Evolutionary conservation across 2,329 filamentous ascomycete genomes (phyloP).

Genomic region (Aspergillus nomiae): DNA sequence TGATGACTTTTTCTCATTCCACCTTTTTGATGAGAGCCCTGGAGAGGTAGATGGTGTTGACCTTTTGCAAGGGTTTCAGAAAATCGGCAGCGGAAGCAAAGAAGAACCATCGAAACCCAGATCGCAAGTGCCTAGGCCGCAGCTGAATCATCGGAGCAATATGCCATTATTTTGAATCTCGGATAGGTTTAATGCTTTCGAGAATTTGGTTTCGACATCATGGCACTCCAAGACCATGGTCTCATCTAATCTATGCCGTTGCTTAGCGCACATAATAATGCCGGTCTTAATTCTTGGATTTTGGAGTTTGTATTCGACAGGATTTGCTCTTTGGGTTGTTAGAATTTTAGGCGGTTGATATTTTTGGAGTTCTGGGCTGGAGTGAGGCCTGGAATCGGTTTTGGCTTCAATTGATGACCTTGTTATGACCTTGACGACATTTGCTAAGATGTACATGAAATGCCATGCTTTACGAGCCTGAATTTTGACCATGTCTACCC

Average conservation of each 20-base stretch:
- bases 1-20: slow-evolving; percentile 52
- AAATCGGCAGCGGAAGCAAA: slow-evolving; percentile 45
- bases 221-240: background rate
- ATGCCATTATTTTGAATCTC: slow-evolving; percentile 34
- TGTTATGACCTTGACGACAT: slow-evolving; percentile 36
- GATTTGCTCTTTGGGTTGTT: background rate
- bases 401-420: slow-evolving; percentile 27
- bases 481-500: slow-evolving; percentile 19
- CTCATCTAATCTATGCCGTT: background rate
- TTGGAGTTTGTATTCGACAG: background rate
- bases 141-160: slow-evolving; percentile 35
- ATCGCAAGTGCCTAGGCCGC: slow-evolving; percentile 31
- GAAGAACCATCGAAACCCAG: slow-evolving; percentile 36
- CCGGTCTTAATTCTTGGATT: background rate
- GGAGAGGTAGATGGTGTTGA: slow-evolving; percentile 49
- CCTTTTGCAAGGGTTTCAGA: slow-evolving; percentile 51
- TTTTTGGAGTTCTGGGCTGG: slow-evolving; percentile 32
- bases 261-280: background rate
- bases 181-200: background rate
- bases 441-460: slow-evolving; percentile 44
- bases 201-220: too few species aligned
- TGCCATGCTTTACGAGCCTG: slow-evolving; percentile 37
- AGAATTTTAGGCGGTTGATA: slow-evolving; percentile 19
- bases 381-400: slow-evolving; percentile 26
- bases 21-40: slow-evolving; percentile 47